Conservation (phyloP, 2,329 filamentous ascomycete species). For the Pseudogymnoascus sp. region DNA sequence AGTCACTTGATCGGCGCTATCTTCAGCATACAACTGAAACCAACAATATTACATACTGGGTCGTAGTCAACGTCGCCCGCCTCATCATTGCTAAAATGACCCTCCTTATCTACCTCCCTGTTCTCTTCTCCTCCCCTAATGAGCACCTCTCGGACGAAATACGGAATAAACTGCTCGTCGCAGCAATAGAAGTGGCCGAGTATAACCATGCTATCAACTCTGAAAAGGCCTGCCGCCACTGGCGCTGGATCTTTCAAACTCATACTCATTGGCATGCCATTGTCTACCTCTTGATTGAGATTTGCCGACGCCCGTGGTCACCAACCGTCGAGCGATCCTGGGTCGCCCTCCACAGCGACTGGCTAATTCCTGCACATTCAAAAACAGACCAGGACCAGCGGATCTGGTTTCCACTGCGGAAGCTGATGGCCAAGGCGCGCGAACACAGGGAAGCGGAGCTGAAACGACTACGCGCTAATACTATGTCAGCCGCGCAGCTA, state of each 20-base stretch:
- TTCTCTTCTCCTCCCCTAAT: constrained; percentile 36
- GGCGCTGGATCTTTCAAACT: neutral
- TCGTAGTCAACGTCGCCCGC: constrained; percentile 33
- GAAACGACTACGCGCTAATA: constrained; percentile 24
- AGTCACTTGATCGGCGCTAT: constrained; percentile 36
- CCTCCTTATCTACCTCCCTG: constrained; percentile 44
- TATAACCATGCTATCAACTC: constrained; percentile 47
- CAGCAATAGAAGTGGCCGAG: constrained; percentile 47
- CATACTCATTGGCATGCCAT: neutral
- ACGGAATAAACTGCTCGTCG: constrained; percentile 38
- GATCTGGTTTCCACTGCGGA: constrained; percentile 15
- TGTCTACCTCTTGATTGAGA: neutral
- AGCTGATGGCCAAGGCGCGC: constrained; percentile 16
- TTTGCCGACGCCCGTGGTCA: constrained; percentile 11
- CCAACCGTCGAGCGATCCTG: constrained; percentile 17
- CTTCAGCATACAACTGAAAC: constrained; percentile 32
- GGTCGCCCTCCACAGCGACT: constrained; percentile 12
- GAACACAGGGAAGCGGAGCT: constrained; percentile 30
- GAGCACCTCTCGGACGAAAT: constrained; percentile 33
- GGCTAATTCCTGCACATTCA: neutral
- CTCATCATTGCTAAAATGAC: constrained; percentile 47
- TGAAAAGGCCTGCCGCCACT: constrained; percentile 39
- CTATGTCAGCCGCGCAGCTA: constrained; percentile 20
- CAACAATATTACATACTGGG: constrained; percentile 32
- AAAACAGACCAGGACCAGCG: neutral